Evolutionary conservation across 805 yeast species (phyloP).

Genomic region (Hanseniaspora mollemarum): DNA sequence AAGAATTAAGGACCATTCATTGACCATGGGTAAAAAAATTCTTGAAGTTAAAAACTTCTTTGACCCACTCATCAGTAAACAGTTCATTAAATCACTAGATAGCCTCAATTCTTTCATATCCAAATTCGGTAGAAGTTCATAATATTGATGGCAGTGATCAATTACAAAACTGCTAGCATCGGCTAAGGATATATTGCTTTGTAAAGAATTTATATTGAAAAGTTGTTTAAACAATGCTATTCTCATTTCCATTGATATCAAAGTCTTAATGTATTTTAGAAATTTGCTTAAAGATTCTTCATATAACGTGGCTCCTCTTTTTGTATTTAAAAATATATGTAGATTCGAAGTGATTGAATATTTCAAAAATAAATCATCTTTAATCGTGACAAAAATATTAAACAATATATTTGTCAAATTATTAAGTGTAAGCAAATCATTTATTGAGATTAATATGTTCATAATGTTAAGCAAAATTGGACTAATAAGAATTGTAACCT

Average conservation of each 20-base stretch:
- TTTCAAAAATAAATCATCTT: conserved; percentile 17
- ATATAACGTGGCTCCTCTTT: not conserved
- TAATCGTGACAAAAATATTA: conserved; percentile 22
- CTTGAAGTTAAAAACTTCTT: conserved; percentile 5
- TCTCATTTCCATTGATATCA: conserved; percentile 16
- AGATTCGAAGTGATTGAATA: conserved; percentile 19
- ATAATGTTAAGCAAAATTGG: not conserved
- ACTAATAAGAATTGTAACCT: not conserved
- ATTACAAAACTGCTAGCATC: conserved; percentile 17
- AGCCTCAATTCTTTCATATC: conserved; percentile 12
- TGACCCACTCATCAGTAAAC: conserved; percentile 19
- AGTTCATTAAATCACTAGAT: conserved; percentile 26
- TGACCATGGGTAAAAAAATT: not conserved
- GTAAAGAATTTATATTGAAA: conserved; percentile 22
- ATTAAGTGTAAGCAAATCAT: conserved; percentile 10
- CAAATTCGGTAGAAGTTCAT: not conserved
- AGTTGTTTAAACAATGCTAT: conserved; percentile 19
- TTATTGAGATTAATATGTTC: not conserved
- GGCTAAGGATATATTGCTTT: conserved; percentile 14
- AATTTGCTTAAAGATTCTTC: conserved; percentile 20
- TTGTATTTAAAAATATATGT: conserved; percentile 14
- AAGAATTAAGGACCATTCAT: conserved; percentile 22
- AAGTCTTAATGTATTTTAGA: conserved; percentile 19
- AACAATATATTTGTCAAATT: conserved; percentile 25
- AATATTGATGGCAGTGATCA: not conserved